Conservation (phyloP, 164 flowering plant species). For the Santalum album region DNA sequence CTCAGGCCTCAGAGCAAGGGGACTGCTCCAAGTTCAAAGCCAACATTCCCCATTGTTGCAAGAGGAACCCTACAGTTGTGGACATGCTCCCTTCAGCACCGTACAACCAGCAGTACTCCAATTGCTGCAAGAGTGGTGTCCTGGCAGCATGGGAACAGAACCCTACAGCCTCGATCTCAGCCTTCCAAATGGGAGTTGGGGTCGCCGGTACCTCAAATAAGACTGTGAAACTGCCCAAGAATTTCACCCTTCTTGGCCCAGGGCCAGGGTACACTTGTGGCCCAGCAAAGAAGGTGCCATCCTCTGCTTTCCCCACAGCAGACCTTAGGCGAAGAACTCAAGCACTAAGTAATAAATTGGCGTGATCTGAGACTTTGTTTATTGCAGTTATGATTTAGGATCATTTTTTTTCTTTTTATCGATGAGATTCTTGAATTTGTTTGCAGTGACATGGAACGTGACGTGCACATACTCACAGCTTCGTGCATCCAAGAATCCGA, state of each 20-base stretch:
- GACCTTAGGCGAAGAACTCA: background rate
- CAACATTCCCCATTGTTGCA: slow-evolving; percentile 1
- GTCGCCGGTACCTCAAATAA: background rate
- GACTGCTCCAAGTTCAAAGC: slow-evolving; percentile 4
- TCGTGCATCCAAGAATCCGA: background rate
- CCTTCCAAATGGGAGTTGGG: slow-evolving; percentile 1
- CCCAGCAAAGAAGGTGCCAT: background rate
- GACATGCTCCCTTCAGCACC: slow-evolving; percentile 2
- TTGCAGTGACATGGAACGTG: slow-evolving; percentile 5
- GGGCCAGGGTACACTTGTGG: slow-evolving; percentile 4
- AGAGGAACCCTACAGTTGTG: background rate
- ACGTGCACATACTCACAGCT: slow-evolving; percentile 1
- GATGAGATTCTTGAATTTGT: background rate
- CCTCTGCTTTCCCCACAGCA: background rate
- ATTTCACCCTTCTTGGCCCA: background rate
- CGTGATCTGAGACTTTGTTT: too few relatives aligned
- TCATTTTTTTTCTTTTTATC: background rate
- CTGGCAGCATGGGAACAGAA: background rate
- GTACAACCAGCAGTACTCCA: background rate
- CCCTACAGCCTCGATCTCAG: background rate
- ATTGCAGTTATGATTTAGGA: too few relatives aligned
- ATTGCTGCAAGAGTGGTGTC: slow-evolving; percentile 4
- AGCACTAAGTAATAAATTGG: slow-evolving; percentile 2
- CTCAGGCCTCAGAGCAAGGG: slow-evolving; percentile 5
- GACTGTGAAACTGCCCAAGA: background rate